Evolutionary conservation across 495 filamentous ascomycete species (phyloP), one percentile per base, ranked within the genome.

Genomic region (Penicillium samsonianum): DNA sequence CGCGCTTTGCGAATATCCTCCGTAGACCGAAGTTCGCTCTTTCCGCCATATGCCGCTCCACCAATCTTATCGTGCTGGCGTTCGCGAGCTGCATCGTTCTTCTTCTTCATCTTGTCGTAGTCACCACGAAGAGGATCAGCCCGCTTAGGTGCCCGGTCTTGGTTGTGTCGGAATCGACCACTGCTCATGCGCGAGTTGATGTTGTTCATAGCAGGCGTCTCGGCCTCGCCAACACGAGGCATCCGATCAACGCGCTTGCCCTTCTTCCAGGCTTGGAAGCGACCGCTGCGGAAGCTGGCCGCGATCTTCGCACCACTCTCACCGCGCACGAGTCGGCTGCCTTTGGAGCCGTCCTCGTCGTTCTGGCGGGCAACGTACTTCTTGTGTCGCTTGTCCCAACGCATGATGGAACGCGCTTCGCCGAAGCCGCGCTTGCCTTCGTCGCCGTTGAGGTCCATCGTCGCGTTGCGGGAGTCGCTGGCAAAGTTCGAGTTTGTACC

Each of bases 291-390:
- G 83, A 98, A 97, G 59, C 80, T 87, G 43, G 94, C 90, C 1
- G 94, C 89, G 56, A 98, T 96, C 81, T 97, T 98, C 76, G 91
- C 91, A 44, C 94, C 94, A 68, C 84, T 89, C 75, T 98, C 94
- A 55, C 95, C 92, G 46, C 85, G 82, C 40, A 98, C 89, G 73
- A 96, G 85, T 54, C 86, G 88, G n/a, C 77, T 77, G 48, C 91
- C 91, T 70, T 88, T 88, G 47, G 86, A 91, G 17, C 94, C 95
- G 77, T 97, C 94, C 65, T 95, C 90, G 72, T 98, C 94, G 79
- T 98, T 96, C 58, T 84, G 86, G 25, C 87, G 81, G 2, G 88
- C 75, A 7, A 98, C 93, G 73, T 97, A 98, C 75, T 97, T 98
- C 74, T 89, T 93, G 63, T 86, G 83, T 65, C 94, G 92, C 82